phyloP scores from a whole-genome alignment of 345 rosid genomes.

The Balakata baccata region DNA sequence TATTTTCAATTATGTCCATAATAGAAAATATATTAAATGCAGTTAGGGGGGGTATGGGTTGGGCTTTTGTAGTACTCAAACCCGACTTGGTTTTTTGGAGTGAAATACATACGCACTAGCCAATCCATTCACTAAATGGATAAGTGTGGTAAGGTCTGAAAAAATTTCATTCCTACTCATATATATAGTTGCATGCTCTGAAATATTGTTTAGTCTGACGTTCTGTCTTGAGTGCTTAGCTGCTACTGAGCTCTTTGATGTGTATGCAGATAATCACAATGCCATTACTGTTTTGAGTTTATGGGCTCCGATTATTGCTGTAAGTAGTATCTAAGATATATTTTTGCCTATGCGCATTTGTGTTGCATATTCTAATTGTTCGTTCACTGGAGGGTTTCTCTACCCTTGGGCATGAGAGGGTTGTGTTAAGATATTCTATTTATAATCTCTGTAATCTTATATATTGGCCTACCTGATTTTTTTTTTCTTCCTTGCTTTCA shows the following conservation, averaged over 20 bases:
- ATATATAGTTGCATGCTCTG: no score
- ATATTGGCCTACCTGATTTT: neutral
- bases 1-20: no score
- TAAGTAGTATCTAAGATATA: slow-evolving; percentile 43
- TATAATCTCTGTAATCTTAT: neutral
- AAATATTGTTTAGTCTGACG: neutral
- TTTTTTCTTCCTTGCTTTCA: neutral
- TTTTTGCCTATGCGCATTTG: neutral
- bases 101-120: neutral
- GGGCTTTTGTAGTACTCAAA: neutral
- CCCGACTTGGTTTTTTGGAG: neutral
- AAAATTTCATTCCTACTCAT: neutral
- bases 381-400: neutral
- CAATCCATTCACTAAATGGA: neutral
- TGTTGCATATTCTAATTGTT: neutral
- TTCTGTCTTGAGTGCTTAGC: neutral
- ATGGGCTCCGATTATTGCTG: slow-evolving; percentile 93
- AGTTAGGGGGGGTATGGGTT: neutral
- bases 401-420: no score
- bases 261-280: slow-evolving; percentile 88
- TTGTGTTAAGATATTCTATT: no score
- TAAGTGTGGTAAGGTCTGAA: neutral
- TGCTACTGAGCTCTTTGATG: neutral
- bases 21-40: no score
- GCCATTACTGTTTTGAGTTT: slow-evolving; percentile 74